Evolutionary conservation across 192 early-diverging fungal genomes (phyloP).

Genomic region (Ambispora gerdemannii): DNA sequence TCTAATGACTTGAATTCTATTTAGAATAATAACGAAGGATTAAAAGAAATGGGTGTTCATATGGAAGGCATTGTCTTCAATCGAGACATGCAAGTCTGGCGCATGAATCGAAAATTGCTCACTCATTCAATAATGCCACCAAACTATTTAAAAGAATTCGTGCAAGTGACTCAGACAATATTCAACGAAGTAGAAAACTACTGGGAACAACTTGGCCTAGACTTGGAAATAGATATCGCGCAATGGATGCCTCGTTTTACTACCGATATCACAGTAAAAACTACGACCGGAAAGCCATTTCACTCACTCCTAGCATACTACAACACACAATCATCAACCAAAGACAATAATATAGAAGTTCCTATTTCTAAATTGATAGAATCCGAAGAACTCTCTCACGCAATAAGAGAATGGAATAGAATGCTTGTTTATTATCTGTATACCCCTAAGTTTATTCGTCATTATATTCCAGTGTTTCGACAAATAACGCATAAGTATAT

Average conservation of each 20-base stretch:
- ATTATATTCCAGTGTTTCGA: background rate
- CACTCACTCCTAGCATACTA: background rate
- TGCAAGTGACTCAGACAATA: constrained; percentile 6
- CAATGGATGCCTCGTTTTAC: constrained; percentile 1
- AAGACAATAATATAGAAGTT: background rate
- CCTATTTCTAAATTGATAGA: background rate
- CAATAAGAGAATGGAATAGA: background rate
- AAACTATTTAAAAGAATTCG: constrained; percentile 22
- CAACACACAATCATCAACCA: background rate
- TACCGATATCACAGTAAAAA: constrained; percentile 1
- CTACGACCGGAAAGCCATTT: background rate
- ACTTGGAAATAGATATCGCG: background rate
- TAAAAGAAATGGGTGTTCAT: background rate
- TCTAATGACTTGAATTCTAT: too few species aligned
- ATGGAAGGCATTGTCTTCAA: constrained; percentile 6
- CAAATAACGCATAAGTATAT: background rate
- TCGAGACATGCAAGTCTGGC: constrained; percentile 6
- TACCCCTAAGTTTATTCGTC: constrained; percentile 2
- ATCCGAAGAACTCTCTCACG: background rate
- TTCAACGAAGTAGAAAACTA: constrained; percentile 3
- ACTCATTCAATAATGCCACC: constrained; percentile 22
- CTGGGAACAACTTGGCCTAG: background rate
- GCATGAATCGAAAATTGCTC: constrained; percentile 1
- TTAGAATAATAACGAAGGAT: too few species aligned
- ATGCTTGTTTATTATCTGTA: background rate